Evolutionary conservation across 768 basidiomycete species (phyloP), one percentile per base, ranked within the genome.

Genomic region (Lactifluus volemus): DNA sequence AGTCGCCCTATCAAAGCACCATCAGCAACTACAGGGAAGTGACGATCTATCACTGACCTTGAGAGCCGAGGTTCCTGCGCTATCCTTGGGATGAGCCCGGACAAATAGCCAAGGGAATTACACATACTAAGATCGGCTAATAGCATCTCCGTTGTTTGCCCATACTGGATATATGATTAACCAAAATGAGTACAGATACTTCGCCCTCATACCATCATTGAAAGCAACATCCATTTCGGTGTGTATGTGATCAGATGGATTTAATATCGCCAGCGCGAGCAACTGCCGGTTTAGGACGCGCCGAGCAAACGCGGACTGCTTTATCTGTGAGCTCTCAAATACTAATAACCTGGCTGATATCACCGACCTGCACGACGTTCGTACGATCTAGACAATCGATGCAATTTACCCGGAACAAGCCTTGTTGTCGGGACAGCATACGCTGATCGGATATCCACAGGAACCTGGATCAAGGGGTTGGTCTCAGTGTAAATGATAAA

Each of bases 111-210:
- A 15, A 49, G 32, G 9, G 11, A 34, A 10, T 2, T 47, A 64
- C 49, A 78, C 86, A 70, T 69, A 90, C 89, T 91, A 92, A 57
- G 88, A 87, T 57, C 88, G 81, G 71, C 90, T 94, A 60, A 97
- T 90, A 5, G 92, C 88, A 70, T 99, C 97, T 0, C 97, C 97
- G 66, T 98, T 98, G 69, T 98, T 97, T 2, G 97, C 97, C 97
- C 97, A 99, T 17, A 92, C 90, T 90, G 61, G 25, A 49, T 12
- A 45, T 29, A 42, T 61, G 29, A 17, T n/a, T 56, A 55, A 57
- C 21, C 61, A 45, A 65, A 38, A 17, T 34, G n/a, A 34, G 57
- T 36, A 38, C 32, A 29, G 41, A 12, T 14, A 8, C 32, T 47
- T 25, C 7, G 12, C 9, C 45, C 38, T 49, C 72, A 45, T 54